These are phyloP conservation scores for Pichia sp. DNA, from an alignment of 1,139 yeast genomes.

Conservation along the genomic window DNA sequence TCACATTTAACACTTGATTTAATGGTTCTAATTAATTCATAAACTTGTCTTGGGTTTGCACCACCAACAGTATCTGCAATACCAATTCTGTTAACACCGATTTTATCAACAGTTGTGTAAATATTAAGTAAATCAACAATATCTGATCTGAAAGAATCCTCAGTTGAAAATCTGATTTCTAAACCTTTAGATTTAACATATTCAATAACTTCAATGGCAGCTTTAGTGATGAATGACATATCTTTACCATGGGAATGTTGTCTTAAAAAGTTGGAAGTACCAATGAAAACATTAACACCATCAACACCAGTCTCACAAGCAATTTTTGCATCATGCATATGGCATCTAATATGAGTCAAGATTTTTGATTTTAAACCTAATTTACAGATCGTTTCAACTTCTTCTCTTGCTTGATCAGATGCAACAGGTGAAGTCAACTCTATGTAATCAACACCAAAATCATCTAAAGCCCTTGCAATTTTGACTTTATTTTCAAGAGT, in stretches of 20 bases:
- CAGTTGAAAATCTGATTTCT: conserved; percentile 51
- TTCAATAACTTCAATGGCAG: conserved; percentile 51
- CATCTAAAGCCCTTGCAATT: conserved; percentile 53
- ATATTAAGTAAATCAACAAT: conserved; percentile 52
- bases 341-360: conserved; percentile 53
- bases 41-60: conserved; percentile 56
- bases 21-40: conserved; percentile 52
- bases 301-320: conserved; percentile 58
- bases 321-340: conserved; percentile 53
- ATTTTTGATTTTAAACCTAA: conserved; percentile 49
- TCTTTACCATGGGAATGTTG: conserved; percentile 51
- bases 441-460: conserved; percentile 54
- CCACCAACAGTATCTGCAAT: conserved; percentile 59
- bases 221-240: conserved; percentile 46
- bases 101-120: conserved; percentile 51
- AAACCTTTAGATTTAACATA: conserved; percentile 53
- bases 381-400: conserved; percentile 54
- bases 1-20: conserved; percentile 51
- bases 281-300: conserved; percentile 55
- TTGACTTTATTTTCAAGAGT: conserved; percentile 47
- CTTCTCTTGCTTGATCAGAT: conserved; percentile 48
- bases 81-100: conserved; percentile 55
- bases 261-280: conserved; percentile 49
- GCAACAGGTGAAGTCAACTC: conserved; percentile 56
- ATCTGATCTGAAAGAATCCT: conserved; percentile 53